A percentile compares a stretch with the other conserved stretches of the same genome.
Evolutionary conservation across 805 yeast species (phyloP).

Genomic region (Candida xiaguanensis): DNA sequence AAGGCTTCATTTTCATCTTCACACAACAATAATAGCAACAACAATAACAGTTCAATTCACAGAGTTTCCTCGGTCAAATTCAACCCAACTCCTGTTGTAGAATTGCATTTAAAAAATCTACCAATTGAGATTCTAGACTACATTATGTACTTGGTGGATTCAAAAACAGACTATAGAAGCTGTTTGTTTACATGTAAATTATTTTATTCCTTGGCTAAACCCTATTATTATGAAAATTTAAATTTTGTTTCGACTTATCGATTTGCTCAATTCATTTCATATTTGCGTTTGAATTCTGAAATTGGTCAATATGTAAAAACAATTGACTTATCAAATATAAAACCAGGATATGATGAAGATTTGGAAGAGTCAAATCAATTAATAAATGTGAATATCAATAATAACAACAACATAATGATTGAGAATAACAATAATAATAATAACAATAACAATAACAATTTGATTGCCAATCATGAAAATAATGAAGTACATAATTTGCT

Average conservation of each 20-base stretch:
- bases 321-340: conserved; percentile 54
- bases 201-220: conserved; percentile 51
- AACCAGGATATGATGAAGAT: conserved; percentile 29
- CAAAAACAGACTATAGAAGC: conserved; percentile 30
- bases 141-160: conserved; percentile 33
- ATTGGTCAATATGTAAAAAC: conserved; percentile 54
- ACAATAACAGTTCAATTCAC: background rate
- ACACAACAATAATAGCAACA: background rate
- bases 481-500: conserved; percentile 11
- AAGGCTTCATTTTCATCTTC: background rate
- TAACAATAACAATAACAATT: background rate
- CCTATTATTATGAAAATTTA: conserved; percentile 52
- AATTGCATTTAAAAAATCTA: conserved; percentile 23
- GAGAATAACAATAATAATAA: background rate
- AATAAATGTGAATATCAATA: background rate
- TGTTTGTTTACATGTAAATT: conserved; percentile 49
- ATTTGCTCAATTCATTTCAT: conserved; percentile 73
- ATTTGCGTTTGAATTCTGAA: conserved; percentile 51
- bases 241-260: conserved; percentile 68
- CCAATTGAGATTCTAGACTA: conserved; percentile 43
- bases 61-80: background rate
- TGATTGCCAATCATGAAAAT: conserved; percentile 1
- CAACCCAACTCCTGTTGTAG: conserved; percentile 4
- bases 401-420: conserved; percentile 2
- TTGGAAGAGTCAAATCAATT: conserved; percentile 9